Evolutionary conservation across 2,329 filamentous ascomycete species (phyloP), one percentile per base, ranked within the genome.

Genomic region (Phialocephala subalpina): DNA sequence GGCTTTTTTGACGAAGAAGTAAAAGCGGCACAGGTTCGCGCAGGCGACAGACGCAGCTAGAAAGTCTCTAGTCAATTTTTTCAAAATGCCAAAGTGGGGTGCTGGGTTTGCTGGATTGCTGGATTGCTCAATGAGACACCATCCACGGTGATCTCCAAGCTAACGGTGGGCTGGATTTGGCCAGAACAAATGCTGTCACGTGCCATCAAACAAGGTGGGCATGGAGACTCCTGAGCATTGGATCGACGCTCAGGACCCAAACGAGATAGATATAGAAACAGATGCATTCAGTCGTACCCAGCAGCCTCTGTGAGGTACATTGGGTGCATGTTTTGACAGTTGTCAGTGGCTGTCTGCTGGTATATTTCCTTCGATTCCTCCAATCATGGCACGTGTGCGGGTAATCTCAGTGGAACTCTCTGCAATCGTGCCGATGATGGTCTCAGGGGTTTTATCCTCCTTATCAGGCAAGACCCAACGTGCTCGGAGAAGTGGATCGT

Each of bases 351-450:
- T 57, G 16, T 57, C 35, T 57, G 55, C 55, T 57, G 55, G 33
- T 57, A 36, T 38, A 35, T 38, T 36, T 57, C 55, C 35, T 35
- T 22, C 55, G 14, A 4, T 16, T 35, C 20, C 29, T n/a, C 69
- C 69, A 67, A 67, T 70, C 27, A 47, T 36, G 29, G 53, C 38
- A 40, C 35, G 49, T 22, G n/a, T 25, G 45, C 62, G 67, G 65
- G 45, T 69, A 71, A 71, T 68, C 27, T 66, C 61, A 29, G 62
- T 57, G 60, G 60, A 64, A 68, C 40, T 56, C 45, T 33, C 35
- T 33, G 16, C n/a, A 42, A 42, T 58, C 55, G 38, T 62, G 36
- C 64, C 62, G 68, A 56, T 55, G 22, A 45, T 27, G 40, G 60
- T 35, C 18, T 58, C 52, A 53, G 56, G 47, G 62, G 57, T 49